phyloP scores from a whole-genome alignment of 305 asterid species.

The Plantago lanceolata region DNA sequence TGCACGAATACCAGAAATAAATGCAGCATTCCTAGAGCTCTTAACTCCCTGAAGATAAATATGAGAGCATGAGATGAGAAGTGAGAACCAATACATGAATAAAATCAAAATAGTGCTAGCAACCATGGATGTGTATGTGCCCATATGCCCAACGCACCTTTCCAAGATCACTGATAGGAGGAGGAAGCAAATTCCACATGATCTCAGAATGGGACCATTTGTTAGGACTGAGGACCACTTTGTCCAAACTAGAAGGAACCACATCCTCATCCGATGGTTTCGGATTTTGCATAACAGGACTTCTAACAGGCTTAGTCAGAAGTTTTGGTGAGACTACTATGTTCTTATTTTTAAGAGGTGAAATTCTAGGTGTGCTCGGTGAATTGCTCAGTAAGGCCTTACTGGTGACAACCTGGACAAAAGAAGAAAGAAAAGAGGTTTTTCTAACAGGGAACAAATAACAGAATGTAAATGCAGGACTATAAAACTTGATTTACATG shows the following conservation, averaged over 20 bases:
- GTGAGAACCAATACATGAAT: not conserved
- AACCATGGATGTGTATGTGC: not conserved
- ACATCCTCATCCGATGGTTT: slow-evolving; percentile 36
- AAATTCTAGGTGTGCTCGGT: slow-evolving; percentile 33
- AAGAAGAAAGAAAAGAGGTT: not conserved
- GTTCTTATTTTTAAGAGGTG: slow-evolving; percentile 65
- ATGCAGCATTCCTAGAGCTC: slow-evolving; percentile 41
- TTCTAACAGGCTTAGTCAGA: slow-evolving; percentile 32
- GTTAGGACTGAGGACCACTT: slow-evolving; percentile 37
- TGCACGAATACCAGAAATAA: slow-evolving; percentile 63
- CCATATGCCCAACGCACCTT: slow-evolving; percentile 39
- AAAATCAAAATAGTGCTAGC: slow-evolving; percentile 2
- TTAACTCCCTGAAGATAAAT: slow-evolving; percentile 48
- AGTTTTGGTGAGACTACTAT: slow-evolving; percentile 45
- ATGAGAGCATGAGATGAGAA: slow-evolving; percentile 7
- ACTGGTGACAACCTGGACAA: slow-evolving; percentile 36
- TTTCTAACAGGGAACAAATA: not conserved
- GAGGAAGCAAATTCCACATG: slow-evolving; percentile 56
- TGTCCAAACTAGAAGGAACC: slow-evolving; percentile 40
- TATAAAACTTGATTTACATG: not conserved
- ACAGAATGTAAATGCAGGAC: not conserved
- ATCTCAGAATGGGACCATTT: slow-evolving; percentile 42
- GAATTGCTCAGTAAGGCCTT: slow-evolving; percentile 30
- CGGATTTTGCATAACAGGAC: slow-evolving; percentile 32
- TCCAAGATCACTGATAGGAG: slow-evolving; percentile 54